phyloP scores from a whole-genome alignment of 75 land plant genomes.

The Pinus tabuliformis region DNA sequence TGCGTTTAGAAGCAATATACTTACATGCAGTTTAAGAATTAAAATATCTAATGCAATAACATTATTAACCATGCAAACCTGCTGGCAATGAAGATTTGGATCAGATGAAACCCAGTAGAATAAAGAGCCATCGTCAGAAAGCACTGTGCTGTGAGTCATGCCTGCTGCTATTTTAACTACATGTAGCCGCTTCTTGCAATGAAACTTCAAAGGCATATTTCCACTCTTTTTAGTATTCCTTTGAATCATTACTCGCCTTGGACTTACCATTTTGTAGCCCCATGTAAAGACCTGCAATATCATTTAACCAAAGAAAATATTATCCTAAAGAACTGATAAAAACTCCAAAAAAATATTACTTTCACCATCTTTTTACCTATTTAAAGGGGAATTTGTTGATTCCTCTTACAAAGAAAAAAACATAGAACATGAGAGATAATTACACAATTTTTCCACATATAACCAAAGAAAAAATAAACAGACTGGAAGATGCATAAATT shows the following conservation, averaged over 20 bases:
- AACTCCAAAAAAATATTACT: background rate
- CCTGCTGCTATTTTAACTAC: conserved; percentile 85
- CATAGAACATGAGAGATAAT: background rate
- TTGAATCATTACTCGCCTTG: conserved; percentile 69
- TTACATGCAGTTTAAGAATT: background rate
- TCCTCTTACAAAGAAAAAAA: too few relatives aligned
- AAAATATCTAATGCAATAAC: background rate
- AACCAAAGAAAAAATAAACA: background rate
- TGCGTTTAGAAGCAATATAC: background rate
- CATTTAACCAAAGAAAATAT: background rate
- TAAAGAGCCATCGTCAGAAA: conserved; percentile 87
- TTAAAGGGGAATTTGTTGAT: too few relatives aligned
- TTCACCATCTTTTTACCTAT: too few relatives aligned
- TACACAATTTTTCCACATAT: background rate
- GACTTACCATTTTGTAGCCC: conserved; percentile 93
- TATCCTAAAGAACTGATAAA: background rate
- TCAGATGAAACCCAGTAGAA: conserved; percentile 92
- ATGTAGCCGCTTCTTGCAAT: conserved; percentile 69
- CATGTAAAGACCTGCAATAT: conserved; percentile 78
- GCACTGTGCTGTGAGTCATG: conserved; percentile 80
- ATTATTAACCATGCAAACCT: conserved; percentile 48
- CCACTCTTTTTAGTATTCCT: conserved; percentile 82
- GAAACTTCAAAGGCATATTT: conserved; percentile 66
- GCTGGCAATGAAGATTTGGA: conserved; percentile 79
- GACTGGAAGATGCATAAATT: too few relatives aligned